Base-by-base conservation (phyloP, 1,139 yeast species). In the Candida sojae region DNA sequence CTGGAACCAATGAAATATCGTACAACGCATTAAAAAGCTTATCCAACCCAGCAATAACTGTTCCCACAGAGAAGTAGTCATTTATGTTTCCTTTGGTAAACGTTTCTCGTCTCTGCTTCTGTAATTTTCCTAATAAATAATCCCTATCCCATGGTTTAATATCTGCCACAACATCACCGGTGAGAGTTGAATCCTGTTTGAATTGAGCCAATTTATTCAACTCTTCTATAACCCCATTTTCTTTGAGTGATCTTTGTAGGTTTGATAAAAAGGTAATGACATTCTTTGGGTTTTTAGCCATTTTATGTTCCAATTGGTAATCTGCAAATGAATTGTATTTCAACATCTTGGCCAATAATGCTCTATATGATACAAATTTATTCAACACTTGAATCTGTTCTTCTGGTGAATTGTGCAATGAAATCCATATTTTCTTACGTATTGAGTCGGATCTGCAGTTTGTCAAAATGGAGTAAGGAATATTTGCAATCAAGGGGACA, bases 101-200 rank as follows among this genome's bases (percentile, higher is more conserved):
- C 7, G 46, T 39, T 8, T 41, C 43, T 28, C 55, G 51, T 48
- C 46, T 47, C 43, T 51, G 17, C 52, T 49, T 44, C 42, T 63
- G 64, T 11, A 57, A 45, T 45, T 60, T 57, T 5, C 51, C 50
- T 26, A 70, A 57, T 50, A 86, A 77, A 62, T 80, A 92, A 55
- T 91, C 97, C 50, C 96, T 77, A 64, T 93, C 99, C 99, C 99
- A 93, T 1, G 96, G 96, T 53, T 84, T 80, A 34, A 90, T 73
- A 13, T 69, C 64, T 13, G 66, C 65, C 3, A 81, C 64, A 5
- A 83, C 65, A 13, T 77, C 77, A 29, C 63, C 71, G 55, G 73
- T 71, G 2, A 71, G 50, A 31, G 36, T 53, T 48, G 49, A 46
- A 5, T 59, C 53, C 8, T 61, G 62, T 53, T 78, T 79, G 48